Evolutionary conservation across 768 basidiomycete species (phyloP), one percentile per base, ranked within the genome.

Genomic region (Mycena kentingensis): DNA sequence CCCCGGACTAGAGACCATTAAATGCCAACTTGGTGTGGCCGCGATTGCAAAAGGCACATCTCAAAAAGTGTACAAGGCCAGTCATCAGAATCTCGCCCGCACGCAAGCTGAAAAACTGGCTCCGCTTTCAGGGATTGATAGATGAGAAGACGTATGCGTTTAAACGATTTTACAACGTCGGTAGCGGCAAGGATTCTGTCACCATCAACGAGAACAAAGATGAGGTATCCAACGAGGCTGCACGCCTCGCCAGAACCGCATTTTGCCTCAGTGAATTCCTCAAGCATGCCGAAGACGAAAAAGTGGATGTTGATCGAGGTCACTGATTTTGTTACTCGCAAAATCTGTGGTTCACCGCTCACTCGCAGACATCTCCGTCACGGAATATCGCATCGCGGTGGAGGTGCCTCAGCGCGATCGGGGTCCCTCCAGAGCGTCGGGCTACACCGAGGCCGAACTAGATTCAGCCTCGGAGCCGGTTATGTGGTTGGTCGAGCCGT

Each of bases 401-500:
- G 52, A 53, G 34, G 13, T 53, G 3, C 27, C 46, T 13, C 22
- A 31, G 15, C 25, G 26, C 13, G 22, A 44, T 15, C 12, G 16
- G 26, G 52, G 16, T 24, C 37, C 45, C 8, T 38, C 34, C 13
- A 21, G 3, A 2, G 45, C 52, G 4, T 53, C 36, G 5, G 52
- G 46, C 31, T 53, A 53, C 46, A 25, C 26, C 11, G 24, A 12
- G 5, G 13, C 19, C 21, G 52, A 53, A 8, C 13, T 48, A n/a
- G 31, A 29, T 16, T 24, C 10, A 4, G 25, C 19, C 15, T 28
- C 46, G 13, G 15, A 8, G 4, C 46, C 46, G 5, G 37, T 57
- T 36, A 24, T 43, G n/a, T 57, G 55, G 55, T 27, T 57, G 2
- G 31, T 51, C 15, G 55, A 51, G 38, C 49, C 45, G 5, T 47